phyloP scores from a whole-genome alignment of 257 asterid species.

The Nicotiana knightiana region DNA sequence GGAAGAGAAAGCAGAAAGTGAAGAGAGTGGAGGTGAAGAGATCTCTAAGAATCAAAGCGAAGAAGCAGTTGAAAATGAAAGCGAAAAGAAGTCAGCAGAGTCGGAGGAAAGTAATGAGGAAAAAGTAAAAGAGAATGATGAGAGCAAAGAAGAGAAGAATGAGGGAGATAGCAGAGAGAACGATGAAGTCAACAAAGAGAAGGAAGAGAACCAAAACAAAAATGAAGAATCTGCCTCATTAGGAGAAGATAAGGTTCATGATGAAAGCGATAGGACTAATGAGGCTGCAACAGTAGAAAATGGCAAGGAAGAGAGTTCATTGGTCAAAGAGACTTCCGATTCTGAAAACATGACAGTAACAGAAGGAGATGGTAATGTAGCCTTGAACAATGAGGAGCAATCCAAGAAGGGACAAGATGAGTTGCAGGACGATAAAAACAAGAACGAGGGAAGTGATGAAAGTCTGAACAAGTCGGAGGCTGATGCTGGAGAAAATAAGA shows the following conservation, averaged over 20 bases:
- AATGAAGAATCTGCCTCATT: constrained; percentile 26
- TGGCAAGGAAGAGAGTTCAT: constrained; percentile 16
- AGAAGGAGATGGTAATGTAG: constrained; percentile 19
- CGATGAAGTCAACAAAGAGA: constrained; percentile 19
- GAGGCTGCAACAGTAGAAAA: constrained; percentile 23
- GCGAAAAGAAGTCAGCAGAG: constrained; percentile 32
- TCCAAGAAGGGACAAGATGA: constrained; percentile 16
- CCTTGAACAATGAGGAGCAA: constrained; percentile 23
- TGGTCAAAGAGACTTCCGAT: constrained; percentile 16
- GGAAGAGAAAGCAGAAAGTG: constrained; percentile 10
- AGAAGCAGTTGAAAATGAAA: constrained; percentile 22
- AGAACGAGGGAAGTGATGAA: constrained; percentile 13
- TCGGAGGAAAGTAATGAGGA: constrained; percentile 23
- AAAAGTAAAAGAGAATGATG: constrained; percentile 24
- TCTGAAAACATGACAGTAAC: constrained; percentile 26
- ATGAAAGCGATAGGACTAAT: constrained; percentile 22
- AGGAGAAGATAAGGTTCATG: constrained; percentile 19
- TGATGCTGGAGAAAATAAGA: constrained; percentile 15
- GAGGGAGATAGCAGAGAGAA: constrained; percentile 23
- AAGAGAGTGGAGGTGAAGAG: constrained; percentile 11
- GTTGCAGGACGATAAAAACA: constrained; percentile 11
- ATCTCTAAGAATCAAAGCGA: constrained; percentile 22
- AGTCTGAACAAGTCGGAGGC: constrained; percentile 14
- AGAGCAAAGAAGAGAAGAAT: constrained; percentile 21
- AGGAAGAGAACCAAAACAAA: constrained; percentile 27